A percentile compares a stretch with the other conserved stretches of the same genome.
These are phyloP conservation scores for Papiliotrema laurentii DNA, from an alignment of 1,284 basidiomycete genomes.

Conservation along the genomic window DNA sequence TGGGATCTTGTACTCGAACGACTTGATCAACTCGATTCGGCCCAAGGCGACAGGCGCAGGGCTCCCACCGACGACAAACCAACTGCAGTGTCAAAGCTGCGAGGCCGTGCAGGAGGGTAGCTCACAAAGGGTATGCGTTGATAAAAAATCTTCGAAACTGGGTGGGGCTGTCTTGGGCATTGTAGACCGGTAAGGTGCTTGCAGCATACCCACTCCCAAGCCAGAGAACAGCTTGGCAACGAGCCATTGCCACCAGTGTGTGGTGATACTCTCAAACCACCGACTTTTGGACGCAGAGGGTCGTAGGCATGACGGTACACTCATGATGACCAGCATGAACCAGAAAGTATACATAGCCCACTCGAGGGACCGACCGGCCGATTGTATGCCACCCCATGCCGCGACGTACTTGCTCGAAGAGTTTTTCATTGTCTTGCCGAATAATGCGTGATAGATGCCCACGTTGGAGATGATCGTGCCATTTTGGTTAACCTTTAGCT, in stretches of 20 bases:
- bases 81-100: constrained; percentile 9
- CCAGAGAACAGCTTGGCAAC: constrained; percentile 26
- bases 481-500: constrained; percentile 27
- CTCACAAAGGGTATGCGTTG: constrained; percentile 21
- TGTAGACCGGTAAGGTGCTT: constrained; percentile 26
- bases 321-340: constrained; percentile 15
- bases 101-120: background rate
- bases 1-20: constrained; percentile 12
- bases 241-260: constrained; percentile 19
- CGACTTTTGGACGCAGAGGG: too few species aligned
- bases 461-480: constrained; percentile 23
- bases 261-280: constrained; percentile 14
- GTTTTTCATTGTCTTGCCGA: constrained; percentile 6
- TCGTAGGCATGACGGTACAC: constrained; percentile 1
- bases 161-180: constrained; percentile 18
- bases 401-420: constrained; percentile 10
- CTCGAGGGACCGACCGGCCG: constrained; percentile 15
- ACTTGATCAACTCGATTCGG: constrained; percentile 9
- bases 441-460: constrained; percentile 19
- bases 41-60: constrained; percentile 14
- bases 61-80: constrained; percentile 18
- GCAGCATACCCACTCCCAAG: constrained; percentile 22
- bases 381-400: constrained; percentile 23
- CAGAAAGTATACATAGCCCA: constrained; percentile 16
- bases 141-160: constrained; percentile 25